phyloP scores from a whole-genome alignment of 73 alveolate species.

The Symbiodinium natans region DNA sequence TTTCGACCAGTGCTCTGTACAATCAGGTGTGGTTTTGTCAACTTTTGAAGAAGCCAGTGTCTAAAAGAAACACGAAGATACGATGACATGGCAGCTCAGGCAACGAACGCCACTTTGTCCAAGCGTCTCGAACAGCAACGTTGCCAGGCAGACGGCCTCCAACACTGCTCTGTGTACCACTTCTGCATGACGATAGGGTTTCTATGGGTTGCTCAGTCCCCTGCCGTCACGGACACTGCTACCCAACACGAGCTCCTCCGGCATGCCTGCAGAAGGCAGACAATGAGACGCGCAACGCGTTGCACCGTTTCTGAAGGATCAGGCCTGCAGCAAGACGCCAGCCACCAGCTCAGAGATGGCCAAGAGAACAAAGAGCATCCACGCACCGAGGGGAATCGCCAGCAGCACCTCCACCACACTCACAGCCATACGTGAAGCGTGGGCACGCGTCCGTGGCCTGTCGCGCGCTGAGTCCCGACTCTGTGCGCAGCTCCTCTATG shows the following conservation, averaged over 20 bases:
- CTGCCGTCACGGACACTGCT: background rate
- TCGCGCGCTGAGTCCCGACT: background rate
- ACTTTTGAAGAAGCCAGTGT: too few species aligned
- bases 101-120: background rate
- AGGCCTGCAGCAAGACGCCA: background rate
- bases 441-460: background rate
- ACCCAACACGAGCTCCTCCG: background rate
- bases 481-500: constrained; percentile 11
- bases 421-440: background rate
- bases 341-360: background rate
- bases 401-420: background rate
- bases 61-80: background rate
- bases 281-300: too few species aligned
- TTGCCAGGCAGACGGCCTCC: background rate
- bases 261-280: background rate
- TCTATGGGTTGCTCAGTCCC: background rate
- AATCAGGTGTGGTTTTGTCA: too few species aligned
- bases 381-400: background rate
- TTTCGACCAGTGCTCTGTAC: too few species aligned
- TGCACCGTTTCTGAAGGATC: background rate
- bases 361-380: background rate
- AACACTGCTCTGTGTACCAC: too few species aligned
- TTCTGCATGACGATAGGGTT: too few species aligned
- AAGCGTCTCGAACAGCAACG: constrained; percentile 38
- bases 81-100: background rate